phyloP scores from a whole-genome alignment of 2,329 filamentous ascomycete species.

The Neofusicoccum sp. region DNA sequence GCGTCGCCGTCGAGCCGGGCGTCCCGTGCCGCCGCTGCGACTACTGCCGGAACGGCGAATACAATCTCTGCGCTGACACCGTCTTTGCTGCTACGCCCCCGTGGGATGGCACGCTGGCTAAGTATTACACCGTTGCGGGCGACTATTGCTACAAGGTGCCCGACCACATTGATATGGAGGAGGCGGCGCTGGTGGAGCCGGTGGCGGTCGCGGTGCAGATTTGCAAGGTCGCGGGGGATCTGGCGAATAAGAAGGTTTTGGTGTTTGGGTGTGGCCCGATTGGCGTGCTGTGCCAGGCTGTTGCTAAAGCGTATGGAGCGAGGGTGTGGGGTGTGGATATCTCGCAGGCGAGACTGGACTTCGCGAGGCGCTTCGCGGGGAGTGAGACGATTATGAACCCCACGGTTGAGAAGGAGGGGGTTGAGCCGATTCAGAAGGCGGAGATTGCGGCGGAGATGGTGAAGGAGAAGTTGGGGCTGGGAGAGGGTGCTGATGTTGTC shows the following conservation, averaged over 20 bases:
- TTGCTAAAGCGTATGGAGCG: conserved; percentile 26
- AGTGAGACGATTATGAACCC: conserved; percentile 21
- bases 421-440: conserved; percentile 18
- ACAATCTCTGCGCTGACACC: conserved; percentile 22
- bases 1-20: conserved; percentile 26
- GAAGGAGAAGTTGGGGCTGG: conserved; percentile 22
- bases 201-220: conserved; percentile 29
- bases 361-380: conserved; percentile 25
- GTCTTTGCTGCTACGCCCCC: conserved; percentile 23
- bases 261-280: conserved; percentile 28
- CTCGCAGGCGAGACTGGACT: conserved; percentile 23
- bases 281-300: conserved; percentile 27
- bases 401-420: conserved; percentile 6
- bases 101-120: conserved; percentile 28
- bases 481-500: conserved; percentile 26
- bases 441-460: conserved; percentile 21
- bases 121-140: conserved; percentile 25
- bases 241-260: conserved; percentile 21
- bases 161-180: conserved; percentile 25
- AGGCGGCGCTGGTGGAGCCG: conserved; percentile 30
- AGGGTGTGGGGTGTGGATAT: conserved; percentile 26
- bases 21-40: conserved; percentile 24
- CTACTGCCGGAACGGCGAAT: conserved; percentile 18
- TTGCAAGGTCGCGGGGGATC: conserved; percentile 22
- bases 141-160: conserved; percentile 31